A percentile compares a stretch with the other conserved stretches of the same genome.
Evolutionary conservation across 805 yeast genomes (phyloP).

Genomic region (Kodamaea hsintzibuensis): DNA sequence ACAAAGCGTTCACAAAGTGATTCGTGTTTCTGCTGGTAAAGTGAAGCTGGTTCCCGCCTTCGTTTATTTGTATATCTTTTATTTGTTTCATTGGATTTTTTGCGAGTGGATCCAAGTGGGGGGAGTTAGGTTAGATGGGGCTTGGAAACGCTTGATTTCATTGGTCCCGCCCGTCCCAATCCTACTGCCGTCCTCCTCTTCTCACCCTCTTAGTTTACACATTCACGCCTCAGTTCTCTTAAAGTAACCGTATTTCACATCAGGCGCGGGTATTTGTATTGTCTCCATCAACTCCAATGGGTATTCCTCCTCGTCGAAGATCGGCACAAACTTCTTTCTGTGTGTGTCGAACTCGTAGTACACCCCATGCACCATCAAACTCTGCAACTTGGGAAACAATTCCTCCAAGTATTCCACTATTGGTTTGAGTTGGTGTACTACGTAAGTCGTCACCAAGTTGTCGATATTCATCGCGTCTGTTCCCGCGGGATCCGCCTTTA

Average conservation of each 20-base stretch:
- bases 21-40: not conserved
- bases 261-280: not conserved
- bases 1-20: not conserved
- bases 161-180: too few relatives aligned
- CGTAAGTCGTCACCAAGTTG: conserved; percentile 33
- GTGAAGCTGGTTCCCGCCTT: not conserved
- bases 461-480: conserved; percentile 25
- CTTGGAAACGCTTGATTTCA: too few relatives aligned
- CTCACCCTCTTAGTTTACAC: not conserved
- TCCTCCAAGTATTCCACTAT: conserved; percentile 25
- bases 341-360: conserved; percentile 22
- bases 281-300: conserved; percentile 21
- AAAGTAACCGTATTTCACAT: conserved; percentile 3
- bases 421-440: conserved; percentile 37
- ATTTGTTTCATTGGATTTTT: not conserved
- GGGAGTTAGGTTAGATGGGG: too few relatives aligned
- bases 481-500: conserved; percentile 27
- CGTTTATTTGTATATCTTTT: not conserved
- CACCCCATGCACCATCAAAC: conserved; percentile 36
- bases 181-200: too few relatives aligned
- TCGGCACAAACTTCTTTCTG: conserved; percentile 20
- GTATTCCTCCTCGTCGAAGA: conserved; percentile 29
- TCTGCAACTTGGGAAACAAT: conserved; percentile 27
- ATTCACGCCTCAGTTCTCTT: not conserved
- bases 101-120: too few relatives aligned